Percentiles rank a stretch among this genome's conserved stretches.
Evolutionary conservation across 805 yeast genomes (phyloP).

Genomic region (Tetrapisispora namnaoensis): DNA sequence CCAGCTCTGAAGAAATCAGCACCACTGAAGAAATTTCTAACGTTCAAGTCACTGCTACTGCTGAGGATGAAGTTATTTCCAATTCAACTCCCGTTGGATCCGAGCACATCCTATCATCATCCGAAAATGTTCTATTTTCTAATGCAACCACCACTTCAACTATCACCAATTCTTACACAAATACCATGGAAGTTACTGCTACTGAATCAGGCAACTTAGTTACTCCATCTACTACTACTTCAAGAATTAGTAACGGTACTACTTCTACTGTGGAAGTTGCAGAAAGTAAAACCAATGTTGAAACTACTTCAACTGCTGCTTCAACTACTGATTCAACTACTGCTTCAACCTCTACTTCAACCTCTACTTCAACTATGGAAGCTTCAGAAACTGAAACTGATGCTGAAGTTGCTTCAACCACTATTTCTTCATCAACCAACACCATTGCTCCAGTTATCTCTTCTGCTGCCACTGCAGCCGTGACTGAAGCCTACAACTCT

Average conservation of each 20-base stretch:
- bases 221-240: neutral
- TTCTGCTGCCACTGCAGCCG: neutral
- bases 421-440: neutral
- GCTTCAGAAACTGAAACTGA: neutral
- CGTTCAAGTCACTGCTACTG: neutral
- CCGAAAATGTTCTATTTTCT: neutral
- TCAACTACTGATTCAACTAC: no score
- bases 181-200: neutral
- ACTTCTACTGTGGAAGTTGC: no score
- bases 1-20: slow-evolving; percentile 1
- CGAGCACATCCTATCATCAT: no score
- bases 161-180: neutral
- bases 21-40: neutral
- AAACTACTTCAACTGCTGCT: no score
- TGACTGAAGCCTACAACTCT: neutral
- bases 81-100: no score
- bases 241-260: neutral
- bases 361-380: slow-evolving; percentile 1
- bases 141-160: neutral
- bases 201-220: neutral
- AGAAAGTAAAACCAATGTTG: no score
- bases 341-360: neutral
- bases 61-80: no score
- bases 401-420: neutral
- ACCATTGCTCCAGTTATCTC: neutral